A percentile compares a stretch with the other conserved stretches of the same genome.
These are phyloP conservation scores for Chrysanthemum seticuspe DNA, from an alignment of 129 eudicot genomes.

Conservation along the genomic window DNA sequence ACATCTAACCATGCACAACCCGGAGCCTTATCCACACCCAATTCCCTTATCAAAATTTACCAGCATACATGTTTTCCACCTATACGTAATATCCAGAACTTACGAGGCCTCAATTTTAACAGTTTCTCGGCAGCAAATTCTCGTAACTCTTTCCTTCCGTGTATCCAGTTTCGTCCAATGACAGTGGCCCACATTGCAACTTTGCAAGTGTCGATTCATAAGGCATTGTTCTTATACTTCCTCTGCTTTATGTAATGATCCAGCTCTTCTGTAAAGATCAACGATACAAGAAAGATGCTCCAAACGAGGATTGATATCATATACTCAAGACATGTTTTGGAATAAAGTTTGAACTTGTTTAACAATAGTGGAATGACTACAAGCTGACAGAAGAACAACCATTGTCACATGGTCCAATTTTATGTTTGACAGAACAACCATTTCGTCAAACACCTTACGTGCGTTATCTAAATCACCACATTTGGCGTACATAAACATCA, in stretches of 20 bases:
- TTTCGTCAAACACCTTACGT: slow-evolving; percentile 45
- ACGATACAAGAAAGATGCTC: slow-evolving; percentile 62
- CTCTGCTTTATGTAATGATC: slow-evolving; percentile 34
- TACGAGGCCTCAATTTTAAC: slow-evolving; percentile 49
- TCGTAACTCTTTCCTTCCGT: slow-evolving; percentile 45
- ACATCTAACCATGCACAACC: slow-evolving; percentile 72
- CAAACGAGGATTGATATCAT: slow-evolving; percentile 44
- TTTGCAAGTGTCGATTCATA: slow-evolving; percentile 51
- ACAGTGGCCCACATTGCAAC: slow-evolving; percentile 61
- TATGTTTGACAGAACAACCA: slow-evolving; percentile 42
- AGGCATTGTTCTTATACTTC: slow-evolving; percentile 47
- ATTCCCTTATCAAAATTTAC: slow-evolving; percentile 60
- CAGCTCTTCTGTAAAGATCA: too few relatives aligned
- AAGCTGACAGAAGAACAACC: slow-evolving; percentile 63
- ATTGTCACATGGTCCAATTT: slow-evolving; percentile 62
- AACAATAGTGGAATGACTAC: slow-evolving; percentile 73
- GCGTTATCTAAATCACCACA: slow-evolving; percentile 59
- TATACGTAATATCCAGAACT: too few relatives aligned
- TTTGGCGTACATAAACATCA: slow-evolving; percentile 66
- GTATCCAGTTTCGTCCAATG: slow-evolving; percentile 58
- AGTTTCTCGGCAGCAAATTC: slow-evolving; percentile 56
- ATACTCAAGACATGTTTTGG: slow-evolving; percentile 43
- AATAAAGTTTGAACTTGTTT: slow-evolving; percentile 55
- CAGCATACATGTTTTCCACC: slow-evolving; percentile 40
- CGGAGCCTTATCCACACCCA: slow-evolving; percentile 62